Base-by-base conservation (phyloP, 805 yeast species). In the Saccharomycopsis amapae region DNA sequence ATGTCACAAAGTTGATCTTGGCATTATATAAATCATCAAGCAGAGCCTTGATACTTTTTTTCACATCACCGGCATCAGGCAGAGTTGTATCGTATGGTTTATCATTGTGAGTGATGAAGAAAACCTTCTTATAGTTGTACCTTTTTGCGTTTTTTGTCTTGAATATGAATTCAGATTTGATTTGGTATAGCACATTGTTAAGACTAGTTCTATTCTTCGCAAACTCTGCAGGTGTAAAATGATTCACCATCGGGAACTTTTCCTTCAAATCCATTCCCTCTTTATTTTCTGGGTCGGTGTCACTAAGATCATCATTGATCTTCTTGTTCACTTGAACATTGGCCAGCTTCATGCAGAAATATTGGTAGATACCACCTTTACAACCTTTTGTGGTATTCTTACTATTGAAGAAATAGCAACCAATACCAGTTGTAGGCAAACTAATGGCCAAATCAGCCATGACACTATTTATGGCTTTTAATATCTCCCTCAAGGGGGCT, bases 71-170 rank as follows among this genome's bases (percentile, higher is more conserved):
- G 2, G 55, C 46, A 13, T 31, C 12, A 5, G 35, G 24, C 9
- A 70, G 66, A 5, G 65, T 55, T 5, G 65, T 64, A 44, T 68
- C 67, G 51, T 64, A 72, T 0, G 96, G 97, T 38, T 62, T 62
- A 53, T 83, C 93, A 58, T 81, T 78, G 58, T 81, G 83, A 0
- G 96, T 85, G 56, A 88, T 76, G 57, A 87, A 64, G 52, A 86
- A 73, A 2, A 85, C 62, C 55, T 82, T 79, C 53, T 74, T 76
- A 37, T 70, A 71, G 41, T 76, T 75, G 58, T 71, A 81, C 20
- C 59, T 58, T 42, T 63, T 66, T 34, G 71, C 74, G 30, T 57
- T 63, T 12, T 60, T 59, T 15, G 66, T 65, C 3, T 62, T 59
- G 31, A 65, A 58, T 13, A 65, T 56, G 50, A 83, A 79, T 48